Conservation (phyloP, 805 yeast genomes). For the Teunomyces cretensis region DNA sequence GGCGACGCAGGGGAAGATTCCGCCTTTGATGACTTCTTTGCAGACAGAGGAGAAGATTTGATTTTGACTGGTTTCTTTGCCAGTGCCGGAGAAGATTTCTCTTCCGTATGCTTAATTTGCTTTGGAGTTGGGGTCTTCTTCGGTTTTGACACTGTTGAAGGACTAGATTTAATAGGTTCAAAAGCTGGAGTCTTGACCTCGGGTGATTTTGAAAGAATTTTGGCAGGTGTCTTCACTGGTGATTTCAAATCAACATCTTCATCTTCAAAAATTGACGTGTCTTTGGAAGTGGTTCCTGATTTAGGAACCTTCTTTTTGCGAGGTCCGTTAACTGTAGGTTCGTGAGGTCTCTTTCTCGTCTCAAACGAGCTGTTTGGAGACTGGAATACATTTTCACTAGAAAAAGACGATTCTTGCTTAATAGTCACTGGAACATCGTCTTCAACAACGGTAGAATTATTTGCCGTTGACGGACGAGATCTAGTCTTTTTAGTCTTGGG, state of each 20-base stretch:
- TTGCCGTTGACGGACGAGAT: neutral
- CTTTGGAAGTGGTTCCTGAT: conserved; percentile 1
- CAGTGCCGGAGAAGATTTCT: neutral
- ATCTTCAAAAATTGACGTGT: conserved; percentile 7
- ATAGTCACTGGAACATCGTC: neutral
- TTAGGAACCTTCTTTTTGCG: neutral
- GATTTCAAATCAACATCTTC: conserved; percentile 5
- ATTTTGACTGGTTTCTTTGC: neutral
- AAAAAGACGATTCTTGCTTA: neutral
- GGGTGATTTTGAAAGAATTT: conserved; percentile 1
- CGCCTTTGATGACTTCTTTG: neutral
- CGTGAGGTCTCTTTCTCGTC: neutral
- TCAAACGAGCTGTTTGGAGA: neutral
- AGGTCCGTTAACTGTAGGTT: neutral
- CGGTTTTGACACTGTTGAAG: neutral
- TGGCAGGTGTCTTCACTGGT: conserved; percentile 3
- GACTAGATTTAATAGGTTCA: neutral
- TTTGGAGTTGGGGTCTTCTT: conserved; percentile 1
- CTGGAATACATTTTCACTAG: neutral
- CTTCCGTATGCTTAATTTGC: neutral
- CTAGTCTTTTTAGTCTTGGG: neutral
- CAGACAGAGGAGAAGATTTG: neutral
- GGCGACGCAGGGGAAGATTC: neutral
- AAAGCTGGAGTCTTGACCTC: neutral
- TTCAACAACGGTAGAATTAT: conserved; percentile 13